Conservation (phyloP, 768 basidiomycete genomes). For the Boletellus ananas region DNA sequence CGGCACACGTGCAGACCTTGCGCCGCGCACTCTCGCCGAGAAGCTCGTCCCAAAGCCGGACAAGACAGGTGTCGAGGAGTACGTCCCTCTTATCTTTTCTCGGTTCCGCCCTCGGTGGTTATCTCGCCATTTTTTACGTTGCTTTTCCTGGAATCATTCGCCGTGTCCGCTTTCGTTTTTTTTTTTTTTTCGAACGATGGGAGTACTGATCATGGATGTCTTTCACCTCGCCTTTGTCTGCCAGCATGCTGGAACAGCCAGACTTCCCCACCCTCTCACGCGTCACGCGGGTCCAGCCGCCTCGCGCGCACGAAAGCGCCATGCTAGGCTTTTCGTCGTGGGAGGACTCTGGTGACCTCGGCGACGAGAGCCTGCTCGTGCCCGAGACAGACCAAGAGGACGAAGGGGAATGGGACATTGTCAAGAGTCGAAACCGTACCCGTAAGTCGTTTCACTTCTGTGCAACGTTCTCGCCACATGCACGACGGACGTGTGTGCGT, state of each 20-base stretch:
- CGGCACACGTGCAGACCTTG: slow-evolving; percentile 23
- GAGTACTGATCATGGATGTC: slow-evolving; percentile 6
- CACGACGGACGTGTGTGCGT: no score
- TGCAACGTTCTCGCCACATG: not conserved
- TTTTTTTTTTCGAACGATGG: not conserved
- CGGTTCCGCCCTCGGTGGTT: not conserved
- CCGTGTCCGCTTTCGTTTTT: no score
- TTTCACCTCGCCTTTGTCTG: not conserved
- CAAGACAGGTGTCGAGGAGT: slow-evolving; percentile 72
- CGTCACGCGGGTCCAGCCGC: slow-evolving; percentile 64
- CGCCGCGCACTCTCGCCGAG: slow-evolving; percentile 52
- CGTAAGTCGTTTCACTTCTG: slow-evolving; percentile 32
- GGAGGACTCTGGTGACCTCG: slow-evolving; percentile 74
- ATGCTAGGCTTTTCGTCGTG: slow-evolving; percentile 67
- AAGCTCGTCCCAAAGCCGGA: slow-evolving; percentile 59
- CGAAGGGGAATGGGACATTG: slow-evolving; percentile 74
- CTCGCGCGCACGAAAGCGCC: slow-evolving; percentile 53
- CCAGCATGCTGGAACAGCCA: slow-evolving; percentile 62
- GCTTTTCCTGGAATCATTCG: no score
- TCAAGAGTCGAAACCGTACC: slow-evolving; percentile 49
- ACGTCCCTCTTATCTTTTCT: slow-evolving; percentile 25
- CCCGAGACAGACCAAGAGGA: slow-evolving; percentile 68
- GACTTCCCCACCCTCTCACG: slow-evolving; percentile 54
- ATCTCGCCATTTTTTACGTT: not conserved
- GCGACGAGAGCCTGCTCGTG: slow-evolving; percentile 36